Conservation (phyloP, 495 filamentous ascomycete genomes). For the Podospora anserina region DNA sequence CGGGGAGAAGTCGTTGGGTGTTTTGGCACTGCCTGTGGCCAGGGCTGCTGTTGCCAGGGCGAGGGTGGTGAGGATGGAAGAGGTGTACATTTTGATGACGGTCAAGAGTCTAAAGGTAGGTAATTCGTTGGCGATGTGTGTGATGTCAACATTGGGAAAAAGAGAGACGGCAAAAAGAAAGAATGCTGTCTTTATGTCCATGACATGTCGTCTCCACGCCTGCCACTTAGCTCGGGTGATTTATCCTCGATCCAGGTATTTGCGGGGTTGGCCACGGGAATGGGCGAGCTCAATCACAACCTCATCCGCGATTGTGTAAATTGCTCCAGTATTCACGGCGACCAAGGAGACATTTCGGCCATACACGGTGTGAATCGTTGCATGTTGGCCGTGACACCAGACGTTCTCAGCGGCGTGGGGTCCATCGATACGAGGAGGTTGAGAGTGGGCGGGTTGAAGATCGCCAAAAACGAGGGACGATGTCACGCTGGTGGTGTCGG, state of each 20-base stretch:
- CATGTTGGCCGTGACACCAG: background rate
- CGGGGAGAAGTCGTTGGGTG: slow-evolving; percentile 7
- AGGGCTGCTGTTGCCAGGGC: background rate
- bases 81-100: background rate
- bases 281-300: background rate
- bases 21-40: slow-evolving; percentile 1
- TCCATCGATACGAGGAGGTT: background rate
- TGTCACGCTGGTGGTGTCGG: background rate
- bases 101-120: background rate
- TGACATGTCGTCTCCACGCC: background rate
- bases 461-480: background rate
- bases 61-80: slow-evolving; percentile 1
- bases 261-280: background rate
- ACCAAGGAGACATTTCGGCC: background rate
- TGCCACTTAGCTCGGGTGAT: background rate
- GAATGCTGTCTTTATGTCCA: background rate
- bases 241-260: background rate
- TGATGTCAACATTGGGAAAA: background rate
- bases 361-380: background rate
- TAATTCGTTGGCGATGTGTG: background rate
- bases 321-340: background rate
- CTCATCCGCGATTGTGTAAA: background rate
- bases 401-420: background rate
- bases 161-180: background rate
- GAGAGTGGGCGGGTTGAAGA: background rate